A percentile compares a stretch with the other conserved stretches of the same genome.
phyloP scores from a whole-genome alignment of 1,284 basidiomycete species.

The Meira miltonrushii region DNA sequence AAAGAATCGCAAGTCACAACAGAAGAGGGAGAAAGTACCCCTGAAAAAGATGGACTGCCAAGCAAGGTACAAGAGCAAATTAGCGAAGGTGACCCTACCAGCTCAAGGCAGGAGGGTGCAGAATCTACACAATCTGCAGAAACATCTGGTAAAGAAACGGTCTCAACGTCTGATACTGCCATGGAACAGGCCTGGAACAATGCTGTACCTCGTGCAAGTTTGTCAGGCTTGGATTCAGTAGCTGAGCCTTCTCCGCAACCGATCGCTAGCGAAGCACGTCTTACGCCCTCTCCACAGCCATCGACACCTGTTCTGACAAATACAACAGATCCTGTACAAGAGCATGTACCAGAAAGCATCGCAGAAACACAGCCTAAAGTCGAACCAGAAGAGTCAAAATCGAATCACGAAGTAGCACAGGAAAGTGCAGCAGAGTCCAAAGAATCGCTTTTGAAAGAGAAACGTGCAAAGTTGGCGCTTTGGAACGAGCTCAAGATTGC shows the following conservation, averaged over 20 bases:
- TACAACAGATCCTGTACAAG: too few relatives aligned
- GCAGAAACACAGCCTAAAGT: too few relatives aligned
- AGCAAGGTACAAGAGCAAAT: neutral
- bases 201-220: neutral
- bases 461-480: slow-evolving; percentile 33
- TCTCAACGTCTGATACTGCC: neutral
- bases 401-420: too few relatives aligned
- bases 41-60: neutral
- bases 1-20: neutral
- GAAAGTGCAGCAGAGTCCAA: too few relatives aligned
- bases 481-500: slow-evolving; percentile 50
- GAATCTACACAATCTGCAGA: neutral
- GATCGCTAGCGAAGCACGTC: neutral
- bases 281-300: slow-evolving; percentile 1
- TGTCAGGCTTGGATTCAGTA: neutral
- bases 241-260: neutral
- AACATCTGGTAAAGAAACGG: neutral
- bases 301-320: neutral
- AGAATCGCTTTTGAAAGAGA: slow-evolving; percentile 6
- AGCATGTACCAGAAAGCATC: too few relatives aligned
- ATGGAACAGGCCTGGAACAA: slow-evolving; percentile 10
- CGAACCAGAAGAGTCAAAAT: too few relatives aligned
- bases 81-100: neutral
- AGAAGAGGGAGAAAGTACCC: neutral
- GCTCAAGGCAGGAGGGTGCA: neutral